Conservation (phyloP, 192 early-diverging fungal species). For the Podila horticola region DNA sequence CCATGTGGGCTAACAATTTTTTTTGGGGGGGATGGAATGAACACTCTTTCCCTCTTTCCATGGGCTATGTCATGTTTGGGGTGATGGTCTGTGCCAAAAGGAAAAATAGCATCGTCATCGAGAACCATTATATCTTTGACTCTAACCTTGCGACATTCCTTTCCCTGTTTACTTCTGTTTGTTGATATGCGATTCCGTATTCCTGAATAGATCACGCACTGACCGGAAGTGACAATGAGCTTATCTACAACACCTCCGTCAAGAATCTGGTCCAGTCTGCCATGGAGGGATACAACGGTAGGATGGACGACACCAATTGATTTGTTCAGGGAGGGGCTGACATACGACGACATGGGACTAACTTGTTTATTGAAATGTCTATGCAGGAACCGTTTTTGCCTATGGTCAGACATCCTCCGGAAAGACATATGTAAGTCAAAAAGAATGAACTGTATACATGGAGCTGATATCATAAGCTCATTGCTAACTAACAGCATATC, state of each 20-base stretch:
- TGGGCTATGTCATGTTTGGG: too few relatives aligned
- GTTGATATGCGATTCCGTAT: not conserved
- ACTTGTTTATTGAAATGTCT: conserved; percentile 9
- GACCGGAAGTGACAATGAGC: conserved; percentile 51
- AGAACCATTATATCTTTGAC: too few relatives aligned
- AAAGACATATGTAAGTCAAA: conserved; percentile 79
- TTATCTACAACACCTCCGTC: conserved; percentile 53
- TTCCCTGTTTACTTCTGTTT: not conserved
- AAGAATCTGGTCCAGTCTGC: conserved; percentile 58
- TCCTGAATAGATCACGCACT: conserved; percentile 35
- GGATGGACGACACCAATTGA: not conserved
- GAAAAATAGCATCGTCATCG: too few relatives aligned
- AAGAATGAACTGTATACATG: too few relatives aligned
- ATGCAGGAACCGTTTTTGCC: conserved; percentile 91
- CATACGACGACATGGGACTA: not conserved
- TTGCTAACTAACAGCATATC: not conserved
- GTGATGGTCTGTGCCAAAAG: not conserved
- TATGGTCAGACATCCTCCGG: conserved; percentile 98
- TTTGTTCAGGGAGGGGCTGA: not conserved
- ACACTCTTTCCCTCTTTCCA: too few relatives aligned
- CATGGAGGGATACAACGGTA: conserved; percentile 98
- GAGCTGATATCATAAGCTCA: too few relatives aligned
- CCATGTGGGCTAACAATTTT: too few relatives aligned
- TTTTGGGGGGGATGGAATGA: too few relatives aligned
- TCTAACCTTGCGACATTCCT: not conserved